A percentile compares a stretch with the other conserved stretches of the same genome.
Conservation (phyloP, 371 early-diverging fungal species). For the Sporodiniella umbellata region DNA sequence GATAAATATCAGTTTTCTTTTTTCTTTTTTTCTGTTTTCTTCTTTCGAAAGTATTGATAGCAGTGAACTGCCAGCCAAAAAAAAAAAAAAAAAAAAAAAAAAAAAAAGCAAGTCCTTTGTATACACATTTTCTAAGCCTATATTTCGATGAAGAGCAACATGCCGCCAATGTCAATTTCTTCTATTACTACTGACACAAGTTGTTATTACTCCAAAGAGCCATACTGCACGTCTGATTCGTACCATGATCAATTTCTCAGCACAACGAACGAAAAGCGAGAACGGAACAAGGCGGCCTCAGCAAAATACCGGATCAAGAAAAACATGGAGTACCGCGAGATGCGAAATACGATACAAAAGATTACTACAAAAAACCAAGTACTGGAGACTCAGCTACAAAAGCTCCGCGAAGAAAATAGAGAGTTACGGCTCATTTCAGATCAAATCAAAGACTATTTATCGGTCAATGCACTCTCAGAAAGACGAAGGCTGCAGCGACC, state of each 20-base stretch:
- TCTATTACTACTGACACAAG: constrained; percentile 12
- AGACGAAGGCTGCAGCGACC: constrained; percentile 42
- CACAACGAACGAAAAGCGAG: constrained; percentile 56
- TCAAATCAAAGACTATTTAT: constrained; percentile 46
- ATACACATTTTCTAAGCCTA: too few species aligned
- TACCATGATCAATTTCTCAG: constrained; percentile 34
- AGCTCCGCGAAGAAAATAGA: constrained; percentile 46
- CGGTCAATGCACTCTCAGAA: constrained; percentile 48
- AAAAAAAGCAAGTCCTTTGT: too few species aligned
- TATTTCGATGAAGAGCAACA: neutral
- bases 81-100: too few species aligned
- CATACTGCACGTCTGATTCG: constrained; percentile 2
- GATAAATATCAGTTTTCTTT: neutral
- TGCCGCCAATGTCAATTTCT: constrained; percentile 18
- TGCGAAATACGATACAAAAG: constrained; percentile 43
- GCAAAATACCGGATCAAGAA: constrained; percentile 65
- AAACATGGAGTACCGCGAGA: constrained; percentile 55
- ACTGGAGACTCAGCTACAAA: constrained; percentile 44
- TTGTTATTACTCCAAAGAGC: neutral
- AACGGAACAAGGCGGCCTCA: constrained; percentile 61
- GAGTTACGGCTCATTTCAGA: constrained; percentile 43
- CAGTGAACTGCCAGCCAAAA: too few species aligned
- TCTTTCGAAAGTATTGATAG: too few species aligned
- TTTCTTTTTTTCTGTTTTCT: neutral
- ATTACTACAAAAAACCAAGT: constrained; percentile 49